Conservation (phyloP, 1,284 basidiomycete species). For the Rhizopogon parksii region DNA sequence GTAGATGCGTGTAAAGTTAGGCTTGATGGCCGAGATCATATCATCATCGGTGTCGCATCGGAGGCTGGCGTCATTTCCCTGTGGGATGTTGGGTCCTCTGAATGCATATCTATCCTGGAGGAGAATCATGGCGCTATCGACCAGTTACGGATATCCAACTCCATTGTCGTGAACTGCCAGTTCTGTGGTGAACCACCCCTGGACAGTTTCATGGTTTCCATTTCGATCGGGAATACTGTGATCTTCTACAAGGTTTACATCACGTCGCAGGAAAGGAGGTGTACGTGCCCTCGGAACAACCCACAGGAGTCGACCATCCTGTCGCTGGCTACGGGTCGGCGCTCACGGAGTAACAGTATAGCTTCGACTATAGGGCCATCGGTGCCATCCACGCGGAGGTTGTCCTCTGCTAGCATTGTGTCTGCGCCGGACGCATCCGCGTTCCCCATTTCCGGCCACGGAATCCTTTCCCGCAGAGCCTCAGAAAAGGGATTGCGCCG, state of each 20-base stretch:
- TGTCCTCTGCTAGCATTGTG: constrained; percentile 30
- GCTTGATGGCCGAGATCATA: constrained; percentile 40
- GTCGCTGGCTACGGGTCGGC: constrained; percentile 39
- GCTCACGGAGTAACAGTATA: constrained; percentile 56
- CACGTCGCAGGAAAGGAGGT: constrained; percentile 52
- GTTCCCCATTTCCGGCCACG: constrained; percentile 74
- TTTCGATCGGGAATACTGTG: constrained; percentile 56
- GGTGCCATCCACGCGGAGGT: constrained; percentile 38
- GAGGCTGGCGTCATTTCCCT: constrained; percentile 62
- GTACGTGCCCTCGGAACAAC: constrained; percentile 53
- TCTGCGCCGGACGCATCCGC: constrained; percentile 42
- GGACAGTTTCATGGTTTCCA: constrained; percentile 55
- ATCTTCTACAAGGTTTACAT: constrained; percentile 56
- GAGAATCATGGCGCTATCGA: constrained; percentile 49
- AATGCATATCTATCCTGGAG: constrained; percentile 54
- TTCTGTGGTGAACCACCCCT: constrained; percentile 61
- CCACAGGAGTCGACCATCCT: constrained; percentile 37
- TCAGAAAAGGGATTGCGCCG: constrained; percentile 62
- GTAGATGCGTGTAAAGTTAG: constrained; percentile 47
- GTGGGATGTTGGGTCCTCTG: constrained; percentile 58
- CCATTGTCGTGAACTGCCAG: constrained; percentile 47
- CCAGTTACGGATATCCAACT: constrained; percentile 46
- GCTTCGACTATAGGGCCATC: constrained; percentile 41
- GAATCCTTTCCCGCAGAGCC: constrained; percentile 61
- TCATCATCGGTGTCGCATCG: constrained; percentile 57